These are phyloP conservation scores for Aspergillus flavus DNA, from an alignment of 2,329 filamentous ascomycete genomes.

Conservation along the genomic window DNA sequence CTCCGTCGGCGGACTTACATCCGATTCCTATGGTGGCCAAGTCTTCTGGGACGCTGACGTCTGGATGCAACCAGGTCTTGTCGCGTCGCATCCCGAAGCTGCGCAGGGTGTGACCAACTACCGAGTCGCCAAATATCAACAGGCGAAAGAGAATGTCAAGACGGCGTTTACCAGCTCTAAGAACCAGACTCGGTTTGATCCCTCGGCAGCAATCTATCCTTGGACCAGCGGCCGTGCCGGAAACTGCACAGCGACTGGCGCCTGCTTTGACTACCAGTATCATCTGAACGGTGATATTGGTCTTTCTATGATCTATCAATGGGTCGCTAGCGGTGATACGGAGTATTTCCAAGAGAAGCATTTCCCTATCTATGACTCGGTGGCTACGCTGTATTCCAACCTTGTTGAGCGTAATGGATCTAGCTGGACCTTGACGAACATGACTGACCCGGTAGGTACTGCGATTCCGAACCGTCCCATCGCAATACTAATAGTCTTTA, in stretches of 20 bases:
- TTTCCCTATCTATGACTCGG: slow-evolving; percentile 65
- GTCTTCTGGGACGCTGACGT: slow-evolving; percentile 70
- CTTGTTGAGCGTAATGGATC: slow-evolving; percentile 63
- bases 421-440: slow-evolving; percentile 59
- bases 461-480: neutral
- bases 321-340: slow-evolving; percentile 61
- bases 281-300: slow-evolving; percentile 72
- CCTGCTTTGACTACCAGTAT: slow-evolving; percentile 73
- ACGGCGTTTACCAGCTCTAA: slow-evolving; percentile 60
- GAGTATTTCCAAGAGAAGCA: slow-evolving; percentile 57
- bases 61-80: slow-evolving; percentile 70
- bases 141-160: slow-evolving; percentile 63
- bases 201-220: slow-evolving; percentile 63
- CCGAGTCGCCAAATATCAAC: slow-evolving; percentile 59
- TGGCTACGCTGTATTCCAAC: slow-evolving; percentile 64
- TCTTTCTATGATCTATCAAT: slow-evolving; percentile 63
- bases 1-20: slow-evolving; percentile 67
- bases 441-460: slow-evolving; percentile 67
- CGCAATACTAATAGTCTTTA: slow-evolving; percentile 19
- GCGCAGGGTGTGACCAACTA: slow-evolving; percentile 67
- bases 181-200: slow-evolving; percentile 60
- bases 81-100: slow-evolving; percentile 64
- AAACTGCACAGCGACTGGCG: slow-evolving; percentile 66
- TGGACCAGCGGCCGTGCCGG: slow-evolving; percentile 70
- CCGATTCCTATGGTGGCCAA: slow-evolving; percentile 67